Evolutionary conservation across 2,329 filamentous ascomycete species (phyloP).

Genomic region (Chaetomium olivaceum): DNA sequence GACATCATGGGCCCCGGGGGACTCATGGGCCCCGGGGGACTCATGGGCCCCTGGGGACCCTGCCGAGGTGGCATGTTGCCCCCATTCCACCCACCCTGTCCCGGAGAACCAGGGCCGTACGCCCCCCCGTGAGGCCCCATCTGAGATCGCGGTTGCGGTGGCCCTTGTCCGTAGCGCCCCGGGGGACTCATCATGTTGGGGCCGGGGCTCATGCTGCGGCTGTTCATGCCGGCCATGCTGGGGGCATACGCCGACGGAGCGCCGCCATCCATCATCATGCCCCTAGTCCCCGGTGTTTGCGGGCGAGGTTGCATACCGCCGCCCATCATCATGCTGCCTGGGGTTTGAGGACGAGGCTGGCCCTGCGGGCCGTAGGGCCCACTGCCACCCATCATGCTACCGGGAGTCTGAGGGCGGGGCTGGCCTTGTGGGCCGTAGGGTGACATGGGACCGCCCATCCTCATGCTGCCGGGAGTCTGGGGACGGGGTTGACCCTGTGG

Average conservation of each 20-base stretch:
- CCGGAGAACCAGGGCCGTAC: slow-evolving; percentile 22
- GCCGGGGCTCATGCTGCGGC: slow-evolving; percentile 32
- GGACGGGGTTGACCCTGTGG: slow-evolving; percentile 3
- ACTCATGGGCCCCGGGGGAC: slow-evolving; percentile 5
- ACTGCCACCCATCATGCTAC: no score
- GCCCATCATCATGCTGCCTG: slow-evolving; percentile 14
- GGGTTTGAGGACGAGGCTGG: slow-evolving; percentile 12
- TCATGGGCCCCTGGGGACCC: slow-evolving; percentile 3
- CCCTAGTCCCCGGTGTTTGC: background rate
- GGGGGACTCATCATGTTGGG: slow-evolving; percentile 22
- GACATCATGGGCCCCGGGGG: slow-evolving; percentile 28
- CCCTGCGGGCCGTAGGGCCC: slow-evolving; percentile 1
- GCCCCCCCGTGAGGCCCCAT: slow-evolving; percentile 29
- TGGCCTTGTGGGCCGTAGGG: background rate
- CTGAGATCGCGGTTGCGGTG: slow-evolving; percentile 27
- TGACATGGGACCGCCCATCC: slow-evolving; percentile 7
- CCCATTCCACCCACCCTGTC: slow-evolving; percentile 23
- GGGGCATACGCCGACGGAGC: slow-evolving; percentile 35
- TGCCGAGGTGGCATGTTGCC: slow-evolving; percentile 26
- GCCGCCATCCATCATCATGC: slow-evolving; percentile 23
- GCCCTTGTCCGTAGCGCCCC: slow-evolving; percentile 21
- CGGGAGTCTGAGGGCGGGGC: slow-evolving; percentile 13
- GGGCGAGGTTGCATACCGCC: background rate
- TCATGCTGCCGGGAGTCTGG: slow-evolving; percentile 12
- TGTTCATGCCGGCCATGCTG: slow-evolving; percentile 28